These are phyloP conservation scores for Ascoidea rubescens DNA, from an alignment of 805 yeast species.

Conservation along the genomic window DNA sequence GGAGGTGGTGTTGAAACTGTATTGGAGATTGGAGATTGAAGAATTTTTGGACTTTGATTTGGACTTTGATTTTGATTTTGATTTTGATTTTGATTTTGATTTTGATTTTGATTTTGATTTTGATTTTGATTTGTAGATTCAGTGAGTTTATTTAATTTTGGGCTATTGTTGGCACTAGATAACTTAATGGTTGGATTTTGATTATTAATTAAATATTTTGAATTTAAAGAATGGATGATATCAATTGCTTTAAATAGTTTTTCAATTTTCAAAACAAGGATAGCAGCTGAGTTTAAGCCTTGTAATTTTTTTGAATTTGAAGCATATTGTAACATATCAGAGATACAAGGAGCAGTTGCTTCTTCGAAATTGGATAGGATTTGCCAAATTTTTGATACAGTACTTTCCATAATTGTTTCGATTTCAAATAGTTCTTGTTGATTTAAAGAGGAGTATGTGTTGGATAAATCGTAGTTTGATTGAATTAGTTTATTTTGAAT, in stretches of 20 bases:
- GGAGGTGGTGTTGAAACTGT: neutral
- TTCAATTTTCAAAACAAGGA: slow-evolving; percentile 59
- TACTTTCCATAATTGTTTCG: slow-evolving; percentile 54
- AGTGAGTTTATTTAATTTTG: too few species aligned
- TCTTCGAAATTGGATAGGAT: slow-evolving; percentile 84
- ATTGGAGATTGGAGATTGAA: neutral
- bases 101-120: too few species aligned
- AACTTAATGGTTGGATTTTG: neutral
- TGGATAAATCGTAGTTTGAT: slow-evolving; percentile 13
- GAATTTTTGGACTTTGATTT: slow-evolving; percentile 3
- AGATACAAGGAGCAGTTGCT: slow-evolving; percentile 74
- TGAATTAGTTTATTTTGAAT: slow-evolving; percentile 14
- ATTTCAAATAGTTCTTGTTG: slow-evolving; percentile 36
- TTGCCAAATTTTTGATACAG: slow-evolving; percentile 62
- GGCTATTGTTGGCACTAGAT: slow-evolving; percentile 10
- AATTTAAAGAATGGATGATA: slow-evolving; percentile 20
- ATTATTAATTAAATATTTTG: slow-evolving; percentile 3
- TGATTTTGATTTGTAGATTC: slow-evolving; percentile 4
- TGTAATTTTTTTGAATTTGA: slow-evolving; percentile 54
- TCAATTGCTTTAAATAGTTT: slow-evolving; percentile 70
- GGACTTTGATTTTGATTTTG: too few species aligned
- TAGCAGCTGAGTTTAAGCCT: slow-evolving; percentile 60
- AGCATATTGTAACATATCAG: slow-evolving; percentile 81
- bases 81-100: too few species aligned
- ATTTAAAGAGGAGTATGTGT: slow-evolving; percentile 22